Base-by-base conservation (phyloP, 768 basidiomycete genomes). In the Scleroderma citrinum region DNA sequence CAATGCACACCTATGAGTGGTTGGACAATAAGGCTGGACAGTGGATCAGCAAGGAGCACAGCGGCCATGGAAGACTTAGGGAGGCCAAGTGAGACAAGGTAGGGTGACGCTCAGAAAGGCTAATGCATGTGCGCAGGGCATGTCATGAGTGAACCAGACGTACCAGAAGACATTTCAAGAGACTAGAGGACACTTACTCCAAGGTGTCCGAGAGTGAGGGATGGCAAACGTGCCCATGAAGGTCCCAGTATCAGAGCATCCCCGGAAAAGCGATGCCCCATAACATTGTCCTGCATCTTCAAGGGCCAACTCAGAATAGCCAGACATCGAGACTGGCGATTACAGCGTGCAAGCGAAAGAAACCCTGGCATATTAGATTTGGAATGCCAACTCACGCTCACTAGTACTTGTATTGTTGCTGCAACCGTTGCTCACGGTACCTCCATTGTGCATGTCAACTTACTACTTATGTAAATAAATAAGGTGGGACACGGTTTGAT, bases 11-110 rank as follows among this genome's bases (percentile, higher is more conserved):
- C 88, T 56, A 95, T 89, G 34, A 94, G 64, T 1, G 93, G 94
- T 61, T 96, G 94, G 56, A 95, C 86, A 39, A 96, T 72, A 17
- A 98, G 76, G 2, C 93, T 94, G 0, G 87, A 90, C 5, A 94
- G 70, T 2, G 91, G 94, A 0, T 92, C 94, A 2, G 94, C 93
- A 37, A 95, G 76, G 63, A 98, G 93, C 12, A 96, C 94, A 17
- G 91, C 74, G 1, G 92, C 85, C 82, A 95, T 90, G 51, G 76
- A 74, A 2, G 87, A 84, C 67, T 92, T 94, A 2, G 85, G 81
- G 11, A 96, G 70, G 12, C 94, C 94, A 0, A 95, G 80, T 0
- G 91, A 90, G 46, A 93, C 74, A 1, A 97, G 76, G 67, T 95
- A 97, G 0, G 93, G 93, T 0, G 92, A 82, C 16, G 80, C 83